Percentiles rank a stretch among this genome's conserved stretches.
Conservation (phyloP, 2,329 filamentous ascomycete species). For the Aspergillus sojae region DNA sequence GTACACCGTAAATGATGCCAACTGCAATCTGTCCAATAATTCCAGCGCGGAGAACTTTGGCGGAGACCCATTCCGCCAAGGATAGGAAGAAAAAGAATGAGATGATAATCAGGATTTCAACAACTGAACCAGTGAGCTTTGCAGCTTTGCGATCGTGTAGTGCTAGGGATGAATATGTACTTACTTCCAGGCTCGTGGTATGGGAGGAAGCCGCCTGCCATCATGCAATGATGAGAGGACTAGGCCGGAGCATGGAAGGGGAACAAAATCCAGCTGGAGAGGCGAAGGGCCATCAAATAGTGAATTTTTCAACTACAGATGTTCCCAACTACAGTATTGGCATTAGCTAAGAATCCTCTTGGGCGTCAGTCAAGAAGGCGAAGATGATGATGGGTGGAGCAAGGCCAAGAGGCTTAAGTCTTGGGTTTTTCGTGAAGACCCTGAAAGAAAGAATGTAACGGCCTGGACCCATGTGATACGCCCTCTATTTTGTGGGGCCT, state of each 20-base stretch:
- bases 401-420: not conserved
- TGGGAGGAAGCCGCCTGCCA: slow-evolving; percentile 35
- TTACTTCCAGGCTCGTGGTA: slow-evolving; percentile 45
- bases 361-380: not conserved
- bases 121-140: slow-evolving; percentile 29
- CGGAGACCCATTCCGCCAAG: slow-evolving; percentile 45
- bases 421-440: not conserved
- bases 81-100: slow-evolving; percentile 52
- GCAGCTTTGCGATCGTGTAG: not conserved
- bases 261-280: not conserved
- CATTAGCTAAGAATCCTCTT: not conserved
- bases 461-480: not conserved
- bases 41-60: slow-evolving; percentile 47
- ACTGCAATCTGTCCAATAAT: slow-evolving; percentile 53
- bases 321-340: not conserved
- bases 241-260: not conserved
- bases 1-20: slow-evolving; percentile 51
- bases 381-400: not conserved
- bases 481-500: not conserved
- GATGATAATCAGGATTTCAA: slow-evolving; percentile 45
- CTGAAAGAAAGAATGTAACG: not conserved
- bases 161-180: slow-evolving; percentile 9
- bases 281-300: not conserved
- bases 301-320: not conserved
- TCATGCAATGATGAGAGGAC: not conserved